Percentiles rank a stretch among this genome's conserved stretches.
Conservation (phyloP, 768 basidiomycete species). For the Serendipita sp. region DNA sequence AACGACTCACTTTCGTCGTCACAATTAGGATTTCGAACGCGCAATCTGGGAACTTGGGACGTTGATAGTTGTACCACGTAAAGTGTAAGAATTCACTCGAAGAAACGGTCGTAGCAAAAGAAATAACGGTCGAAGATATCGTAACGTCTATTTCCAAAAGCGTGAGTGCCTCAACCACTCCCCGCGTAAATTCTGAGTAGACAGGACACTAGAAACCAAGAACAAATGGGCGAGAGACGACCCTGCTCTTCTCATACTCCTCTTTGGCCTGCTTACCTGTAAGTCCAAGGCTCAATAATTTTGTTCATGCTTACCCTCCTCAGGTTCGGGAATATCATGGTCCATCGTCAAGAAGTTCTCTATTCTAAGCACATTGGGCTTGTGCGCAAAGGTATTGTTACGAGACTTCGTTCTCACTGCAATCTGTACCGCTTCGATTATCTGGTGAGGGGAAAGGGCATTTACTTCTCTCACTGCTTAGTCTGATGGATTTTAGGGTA, state of each 20-base stretch:
- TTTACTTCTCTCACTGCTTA: not conserved
- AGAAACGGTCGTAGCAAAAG: constrained; percentile 19
- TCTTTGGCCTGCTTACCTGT: constrained; percentile 67
- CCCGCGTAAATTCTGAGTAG: not conserved
- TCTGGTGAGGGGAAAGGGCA: constrained; percentile 40
- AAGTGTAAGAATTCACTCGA: constrained; percentile 49
- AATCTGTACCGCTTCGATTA: constrained; percentile 45
- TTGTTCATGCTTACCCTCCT: not conserved
- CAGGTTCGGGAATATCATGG: constrained; percentile 77
- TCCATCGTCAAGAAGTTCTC: constrained; percentile 63
- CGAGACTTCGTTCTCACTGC: constrained; percentile 79
- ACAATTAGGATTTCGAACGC: constrained; percentile 80
- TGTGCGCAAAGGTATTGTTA: constrained; percentile 69
- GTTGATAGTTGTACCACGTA: constrained; percentile 76
- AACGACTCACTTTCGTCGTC: not conserved
- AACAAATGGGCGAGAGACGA: constrained; percentile 98
- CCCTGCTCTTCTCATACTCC: constrained; percentile 82
- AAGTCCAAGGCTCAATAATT: constrained; percentile 15
- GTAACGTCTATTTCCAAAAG: constrained; percentile 96
- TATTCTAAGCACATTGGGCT: constrained; percentile 36
- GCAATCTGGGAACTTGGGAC: constrained; percentile 95
- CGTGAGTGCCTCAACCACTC: constrained; percentile 33
- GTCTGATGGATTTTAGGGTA: constrained; percentile 9
- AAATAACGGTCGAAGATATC: constrained; percentile 40
- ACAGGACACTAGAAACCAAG: constrained; percentile 63